phyloP scores from a whole-genome alignment of 257 asterid species.

The Forsythia suspensa region DNA sequence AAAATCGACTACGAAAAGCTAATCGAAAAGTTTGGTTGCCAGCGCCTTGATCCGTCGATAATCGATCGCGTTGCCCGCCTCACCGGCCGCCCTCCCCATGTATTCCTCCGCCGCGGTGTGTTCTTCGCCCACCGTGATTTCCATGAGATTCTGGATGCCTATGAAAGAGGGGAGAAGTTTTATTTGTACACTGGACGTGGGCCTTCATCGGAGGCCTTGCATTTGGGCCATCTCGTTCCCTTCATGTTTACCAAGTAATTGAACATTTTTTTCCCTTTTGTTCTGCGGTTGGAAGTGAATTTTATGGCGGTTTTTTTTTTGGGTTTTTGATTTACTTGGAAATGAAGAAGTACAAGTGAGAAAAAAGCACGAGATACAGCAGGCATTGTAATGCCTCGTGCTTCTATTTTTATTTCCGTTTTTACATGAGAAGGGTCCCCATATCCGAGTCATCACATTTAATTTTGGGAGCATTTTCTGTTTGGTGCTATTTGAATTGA shows the following conservation, averaged over 20 bases:
- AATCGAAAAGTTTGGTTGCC: conserved; percentile 88
- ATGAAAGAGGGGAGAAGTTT: conserved; percentile 82
- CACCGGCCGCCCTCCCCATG: conserved; percentile 78
- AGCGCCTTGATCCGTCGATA: conserved; percentile 70
- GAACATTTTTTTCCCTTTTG: too few species aligned
- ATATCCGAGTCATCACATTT: not conserved
- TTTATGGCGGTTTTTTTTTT: not conserved
- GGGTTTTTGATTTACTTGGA: not conserved
- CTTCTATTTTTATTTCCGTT: not conserved
- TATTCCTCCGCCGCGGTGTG: conserved; percentile 96
- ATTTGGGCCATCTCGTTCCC: conserved; percentile 93
- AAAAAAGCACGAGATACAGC: not conserved
- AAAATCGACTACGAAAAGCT: conserved; percentile 93
- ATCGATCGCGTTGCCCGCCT: conserved; percentile 73
- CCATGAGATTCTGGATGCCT: conserved; percentile 63
- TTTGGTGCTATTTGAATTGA: not conserved
- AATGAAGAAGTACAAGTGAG: not conserved
- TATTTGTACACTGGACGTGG: conserved; percentile 95
- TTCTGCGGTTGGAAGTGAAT: not conserved
- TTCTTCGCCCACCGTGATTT: conserved; percentile 95
- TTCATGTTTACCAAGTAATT: conserved; percentile 93
- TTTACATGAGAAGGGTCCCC: not conserved
- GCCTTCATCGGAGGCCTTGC: conserved; percentile 95
- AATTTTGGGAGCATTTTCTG: not conserved
- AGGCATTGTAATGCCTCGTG: not conserved